Base-by-base conservation (phyloP, 768 basidiomycete species). In the Rhizopogon vinicolor region DNA sequence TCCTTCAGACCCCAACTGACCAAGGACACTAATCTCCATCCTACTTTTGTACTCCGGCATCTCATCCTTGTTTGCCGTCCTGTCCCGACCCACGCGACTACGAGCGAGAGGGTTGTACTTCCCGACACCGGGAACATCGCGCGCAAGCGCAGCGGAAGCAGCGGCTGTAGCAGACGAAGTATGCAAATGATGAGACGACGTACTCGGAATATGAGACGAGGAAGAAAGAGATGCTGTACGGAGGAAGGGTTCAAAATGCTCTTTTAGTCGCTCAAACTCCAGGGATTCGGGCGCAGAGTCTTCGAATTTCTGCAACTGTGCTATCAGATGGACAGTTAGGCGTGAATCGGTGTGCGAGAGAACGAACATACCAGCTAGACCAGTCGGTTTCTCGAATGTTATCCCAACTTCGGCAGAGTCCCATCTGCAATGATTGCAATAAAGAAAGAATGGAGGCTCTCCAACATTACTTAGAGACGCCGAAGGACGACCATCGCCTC, bases 171-270 rank as follows among this genome's bases (percentile, higher is more conserved):
- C 85, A 66, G 91, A 85, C 63, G 86, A 86, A 57, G 86, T 79
- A 73, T 89, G 88, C 72, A 82, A 74, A 68, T 84, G 83, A 74
- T 87, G 87, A 76, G 86, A 83, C 54, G 76, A 70, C 62, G 70
- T 68, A 69, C 73, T 65, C 68, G 78, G 73, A 58, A 76, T 73
- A 64, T 79, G 72, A 64, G 81, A 76, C 68, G 85, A 85, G 71
- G 86, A 79, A 65, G 87, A 85, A 71, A 83, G 76, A 57, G 86
- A 82, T 58, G 89, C 85, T 78, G 88, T 83, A 73, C 93, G 86
- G 72, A 99, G 75, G 76, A 92, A 90, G 53, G 93, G 90, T 68
- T 98, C 97, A 75, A 98, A 94, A 71, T 98, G 95, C 64, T 97
- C 93, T 73, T 96, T 96, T 63, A 99, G 72, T 57, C 88, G 83